Base-by-base conservation (phyloP, 805 yeast genomes). In the Monosporozyma yasuniensis region DNA sequence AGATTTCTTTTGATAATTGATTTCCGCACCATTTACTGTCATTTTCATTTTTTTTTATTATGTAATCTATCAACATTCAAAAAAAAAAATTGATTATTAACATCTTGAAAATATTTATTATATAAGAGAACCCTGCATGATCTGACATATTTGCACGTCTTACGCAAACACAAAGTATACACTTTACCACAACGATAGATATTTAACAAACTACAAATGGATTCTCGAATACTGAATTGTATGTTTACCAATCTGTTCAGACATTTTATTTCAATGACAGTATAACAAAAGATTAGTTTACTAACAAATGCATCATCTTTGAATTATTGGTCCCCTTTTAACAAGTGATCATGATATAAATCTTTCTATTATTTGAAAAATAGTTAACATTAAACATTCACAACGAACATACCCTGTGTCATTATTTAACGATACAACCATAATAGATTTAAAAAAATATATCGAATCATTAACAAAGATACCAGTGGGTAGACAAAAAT, bases 401-500 rank as follows among this genome's bases (percentile, higher is more conserved):
- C 88, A 90, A 34, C 82, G 82, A 56, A 66, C 73, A 10, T 78
- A 82, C 64, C 80, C 80, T 9, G 66, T 78, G 12, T 54, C 60
- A 3, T 48, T 70, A n/a, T 46, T 43, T 1, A 52, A 52, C 2
- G 50, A 50, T 11, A 66, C 68, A 11, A 61, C 65, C 19, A 80
- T 77, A 3, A 69, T 83, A 25, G 81, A 75, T 45, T 69, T 77
- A 66, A 90, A 88, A 64, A 68, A 72, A 44, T 81, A 82, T 66
- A 80, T 91, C 50, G 81, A 76, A 56, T 77, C 80, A 23, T 65
- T 78, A 50, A 91, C 97, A 3, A 80, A 79, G 50, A 87, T 91
- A 49, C 95, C 96, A 18, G 79, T 81, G 1, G 84, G 79, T 49
- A 81, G 96, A 57, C 98, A 91, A 69, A 90, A 90, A 70, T 82